Conservation (phyloP, 495 filamentous ascomycete species). For the Daldinia vernicosa region DNA sequence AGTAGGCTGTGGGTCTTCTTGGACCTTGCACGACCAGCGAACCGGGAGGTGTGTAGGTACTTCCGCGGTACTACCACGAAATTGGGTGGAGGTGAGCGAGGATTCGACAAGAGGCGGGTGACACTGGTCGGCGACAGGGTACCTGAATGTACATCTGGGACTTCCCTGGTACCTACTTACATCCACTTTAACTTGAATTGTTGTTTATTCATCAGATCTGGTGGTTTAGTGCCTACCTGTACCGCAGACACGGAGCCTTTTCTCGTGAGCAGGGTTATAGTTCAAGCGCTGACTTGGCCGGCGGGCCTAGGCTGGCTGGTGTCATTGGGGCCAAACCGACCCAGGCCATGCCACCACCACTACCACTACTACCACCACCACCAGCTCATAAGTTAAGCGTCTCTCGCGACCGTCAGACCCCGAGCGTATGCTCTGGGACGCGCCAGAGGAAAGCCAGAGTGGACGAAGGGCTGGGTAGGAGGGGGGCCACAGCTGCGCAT, state of each 20-base stretch:
- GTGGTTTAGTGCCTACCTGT: constrained; percentile 28
- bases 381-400: constrained; percentile 8
- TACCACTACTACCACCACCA: constrained; percentile 10
- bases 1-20: constrained; percentile 36
- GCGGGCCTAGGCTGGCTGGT: constrained; percentile 33
- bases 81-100: constrained; percentile 45
- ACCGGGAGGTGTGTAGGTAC: constrained; percentile 45
- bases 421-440: background rate
- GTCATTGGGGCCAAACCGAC: constrained; percentile 30
- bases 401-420: constrained; percentile 2
- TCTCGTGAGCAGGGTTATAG: constrained; percentile 36
- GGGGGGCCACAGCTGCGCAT: constrained; percentile 4
- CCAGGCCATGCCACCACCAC: constrained; percentile 11
- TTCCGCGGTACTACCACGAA: constrained; percentile 45
- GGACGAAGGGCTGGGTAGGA: constrained; percentile 5
- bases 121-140: constrained; percentile 46
- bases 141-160: constrained; percentile 33
- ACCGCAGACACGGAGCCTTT: constrained; percentile 33
- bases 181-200: constrained; percentile 7
- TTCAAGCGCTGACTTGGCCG: constrained; percentile 37
- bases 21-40: constrained; percentile 42
- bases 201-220: constrained; percentile 43
- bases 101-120: constrained; percentile 41
- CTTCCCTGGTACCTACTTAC: constrained; percentile 23
- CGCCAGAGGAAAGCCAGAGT: constrained; percentile 1